Evolutionary conservation across 2,329 filamentous ascomycete genomes (phyloP), one percentile per base, ranked within the genome.

Genomic region (Aspergillus pseudoterreus): DNA sequence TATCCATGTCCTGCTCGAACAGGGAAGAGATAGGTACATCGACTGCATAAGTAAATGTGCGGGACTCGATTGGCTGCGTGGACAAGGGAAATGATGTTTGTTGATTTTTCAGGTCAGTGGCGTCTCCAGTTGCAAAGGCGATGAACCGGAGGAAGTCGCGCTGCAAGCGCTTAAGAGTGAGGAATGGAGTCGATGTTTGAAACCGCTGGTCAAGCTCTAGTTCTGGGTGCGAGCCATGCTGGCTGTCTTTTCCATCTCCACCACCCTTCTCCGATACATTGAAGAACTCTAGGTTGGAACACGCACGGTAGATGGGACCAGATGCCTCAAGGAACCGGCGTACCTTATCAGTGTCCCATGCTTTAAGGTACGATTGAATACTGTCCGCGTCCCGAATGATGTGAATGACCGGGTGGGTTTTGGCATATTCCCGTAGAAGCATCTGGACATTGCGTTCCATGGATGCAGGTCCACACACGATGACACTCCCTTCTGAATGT

Each of bases 251-350:
- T 46, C 32, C 38, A 41, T 71, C 63, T 4, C 64, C 65, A 15
- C 58, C 50, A 50, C 27, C 62, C 42, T 71, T 74, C 62, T 89
- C 86, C 2, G 85, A 85, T 14, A 88, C 74, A 59, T 90, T 90
- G 73, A 84, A 90, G 66, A 90, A 92, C 63, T 91, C 87, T 55
- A 87, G 81, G 58, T 88, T 90, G 10, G 85, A 85, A 63, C 84
- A 88, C 1, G 77, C 77, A 45, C 85, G 77, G 58, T 88, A 83
- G 14, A 87, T 78, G 2, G 67, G 68, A 6, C 68, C 69, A 0
- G 68, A 69, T 9, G 71, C 50, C n/a, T 78, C 75, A 22, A 88
- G 69, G 6, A 89, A 74, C 43, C 81, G 81, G 41, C 77, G 73
- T 1, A 86, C 75, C 57, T 82, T 83, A 35, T 76, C 72, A 24